Evolutionary conservation across 2,329 filamentous ascomycete genomes (phyloP).

Genomic region (Hypoxylon sp.): DNA sequence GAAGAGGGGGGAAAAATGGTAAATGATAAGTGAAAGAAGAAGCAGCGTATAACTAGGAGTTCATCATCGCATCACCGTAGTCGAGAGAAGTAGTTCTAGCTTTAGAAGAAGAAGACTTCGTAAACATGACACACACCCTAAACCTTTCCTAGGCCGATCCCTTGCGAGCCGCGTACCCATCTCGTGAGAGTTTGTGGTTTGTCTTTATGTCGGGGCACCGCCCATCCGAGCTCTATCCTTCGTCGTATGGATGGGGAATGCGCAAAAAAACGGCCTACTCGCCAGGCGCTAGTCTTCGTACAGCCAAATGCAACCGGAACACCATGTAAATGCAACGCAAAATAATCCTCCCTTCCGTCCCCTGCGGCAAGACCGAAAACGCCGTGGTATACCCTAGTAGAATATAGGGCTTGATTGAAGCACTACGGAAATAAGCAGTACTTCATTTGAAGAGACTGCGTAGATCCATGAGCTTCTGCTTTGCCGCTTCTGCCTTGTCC

Average conservation of each 20-base stretch:
- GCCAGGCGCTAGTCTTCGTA: slow-evolving; percentile 3
- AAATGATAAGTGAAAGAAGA: background rate
- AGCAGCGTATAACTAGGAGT: slow-evolving; percentile 8
- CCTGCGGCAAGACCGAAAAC: slow-evolving; percentile 20
- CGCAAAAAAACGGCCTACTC: slow-evolving; percentile 17
- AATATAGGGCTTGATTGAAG: background rate
- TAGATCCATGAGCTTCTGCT: slow-evolving; percentile 73
- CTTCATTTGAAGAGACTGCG: slow-evolving; percentile 69
- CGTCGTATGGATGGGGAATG: slow-evolving; percentile 11
- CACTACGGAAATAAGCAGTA: slow-evolving; percentile 8
- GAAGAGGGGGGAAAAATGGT: background rate
- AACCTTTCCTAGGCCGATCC: slow-evolving; percentile 3
- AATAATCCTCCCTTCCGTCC: background rate
- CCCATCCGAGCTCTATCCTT: slow-evolving; percentile 7
- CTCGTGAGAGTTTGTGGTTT: slow-evolving; percentile 35
- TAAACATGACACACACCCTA: background rate
- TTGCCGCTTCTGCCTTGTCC: slow-evolving; percentile 73
- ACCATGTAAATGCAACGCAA: slow-evolving; percentile 34
- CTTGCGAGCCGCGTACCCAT: slow-evolving; percentile 25
- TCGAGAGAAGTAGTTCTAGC: slow-evolving; percentile 1
- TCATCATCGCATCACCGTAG: background rate
- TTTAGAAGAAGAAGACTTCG: background rate
- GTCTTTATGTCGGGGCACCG: slow-evolving; percentile 17
- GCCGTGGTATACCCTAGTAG: slow-evolving; percentile 1
- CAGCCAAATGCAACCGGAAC: slow-evolving; percentile 31